phyloP scores from a whole-genome alignment of 2,329 filamentous ascomycete species.

The Diaporthe ilicicola region DNA sequence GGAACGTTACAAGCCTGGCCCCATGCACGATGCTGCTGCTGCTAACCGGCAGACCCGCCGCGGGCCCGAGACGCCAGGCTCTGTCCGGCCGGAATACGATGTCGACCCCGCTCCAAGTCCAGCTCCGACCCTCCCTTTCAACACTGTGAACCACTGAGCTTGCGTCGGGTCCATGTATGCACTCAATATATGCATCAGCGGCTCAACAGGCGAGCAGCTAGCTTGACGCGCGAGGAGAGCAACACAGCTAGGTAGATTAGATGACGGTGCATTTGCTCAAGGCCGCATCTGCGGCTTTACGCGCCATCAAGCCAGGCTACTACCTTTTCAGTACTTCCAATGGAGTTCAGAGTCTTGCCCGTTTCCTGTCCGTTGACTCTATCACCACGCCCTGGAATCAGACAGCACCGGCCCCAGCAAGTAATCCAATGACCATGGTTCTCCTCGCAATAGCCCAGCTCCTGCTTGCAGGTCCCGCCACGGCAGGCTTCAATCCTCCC shows the following conservation, averaged over 20 bases:
- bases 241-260: neutral
- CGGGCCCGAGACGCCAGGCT: neutral
- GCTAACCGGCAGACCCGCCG: neutral
- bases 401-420: neutral
- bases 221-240: neutral
- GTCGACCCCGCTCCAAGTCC: conserved; percentile 17
- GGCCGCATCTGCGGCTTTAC: neutral
- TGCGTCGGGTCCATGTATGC: neutral
- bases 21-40: neutral
- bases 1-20: conserved; percentile 29
- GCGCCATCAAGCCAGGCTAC: neutral
- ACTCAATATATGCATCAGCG: conserved; percentile 11
- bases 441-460: conserved; percentile 29
- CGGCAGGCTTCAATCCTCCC: conserved; percentile 27
- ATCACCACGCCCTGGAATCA: neutral
- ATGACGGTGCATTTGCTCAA: neutral
- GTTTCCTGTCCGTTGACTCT: neutral
- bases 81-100: conserved; percentile 4
- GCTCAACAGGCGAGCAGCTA: neutral
- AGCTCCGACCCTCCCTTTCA: neutral
- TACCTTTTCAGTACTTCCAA: neutral
- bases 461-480: conserved; percentile 20
- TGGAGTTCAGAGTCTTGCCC: neutral
- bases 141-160: conserved; percentile 9
- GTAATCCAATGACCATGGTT: neutral